Evolutionary conservation across 306 rosid genomes (phyloP).

Genomic region (Castanea crenata): DNA sequence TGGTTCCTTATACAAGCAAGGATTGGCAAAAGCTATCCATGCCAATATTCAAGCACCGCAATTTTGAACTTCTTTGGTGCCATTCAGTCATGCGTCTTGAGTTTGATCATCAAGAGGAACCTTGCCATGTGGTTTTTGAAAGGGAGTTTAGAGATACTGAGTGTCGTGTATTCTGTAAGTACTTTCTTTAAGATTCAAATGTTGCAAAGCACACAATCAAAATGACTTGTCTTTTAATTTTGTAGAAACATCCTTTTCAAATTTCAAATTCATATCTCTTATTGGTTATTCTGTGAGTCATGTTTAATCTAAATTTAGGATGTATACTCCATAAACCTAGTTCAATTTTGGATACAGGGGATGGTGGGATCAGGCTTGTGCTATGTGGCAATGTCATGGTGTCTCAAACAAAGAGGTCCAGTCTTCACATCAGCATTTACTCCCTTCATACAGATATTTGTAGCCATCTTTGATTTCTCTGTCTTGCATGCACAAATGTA

Average conservation of each 20-base stretch:
- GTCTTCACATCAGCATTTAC: slow-evolving; percentile 81
- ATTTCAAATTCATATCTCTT: too few relatives aligned
- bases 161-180: slow-evolving; percentile 69
- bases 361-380: slow-evolving; percentile 84
- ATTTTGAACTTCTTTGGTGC: slow-evolving; percentile 66
- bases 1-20: slow-evolving; percentile 87
- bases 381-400: slow-evolving; percentile 96
- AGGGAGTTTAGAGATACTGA: slow-evolving; percentile 57
- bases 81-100: slow-evolving; percentile 60
- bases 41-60: slow-evolving; percentile 80
- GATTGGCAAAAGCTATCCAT: slow-evolving; percentile 61
- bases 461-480: slow-evolving; percentile 60
- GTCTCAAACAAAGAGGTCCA: slow-evolving; percentile 80
- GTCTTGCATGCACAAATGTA: slow-evolving; percentile 70
- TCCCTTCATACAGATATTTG: slow-evolving; percentile 68
- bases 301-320: slow-evolving; percentile 7
- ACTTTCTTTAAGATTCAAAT: not conserved
- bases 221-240: too few relatives aligned
- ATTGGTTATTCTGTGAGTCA: too few relatives aligned
- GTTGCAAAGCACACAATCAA: not conserved
- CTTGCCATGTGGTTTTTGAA: slow-evolving; percentile 51
- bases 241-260: too few relatives aligned
- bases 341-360: slow-evolving; percentile 49
- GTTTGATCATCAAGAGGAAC: slow-evolving; percentile 48
- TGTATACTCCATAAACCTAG: not conserved